Evolutionary conservation across 2,329 filamentous ascomycete genomes (phyloP).

Genomic region (Lasiodiplodia sp.): DNA sequence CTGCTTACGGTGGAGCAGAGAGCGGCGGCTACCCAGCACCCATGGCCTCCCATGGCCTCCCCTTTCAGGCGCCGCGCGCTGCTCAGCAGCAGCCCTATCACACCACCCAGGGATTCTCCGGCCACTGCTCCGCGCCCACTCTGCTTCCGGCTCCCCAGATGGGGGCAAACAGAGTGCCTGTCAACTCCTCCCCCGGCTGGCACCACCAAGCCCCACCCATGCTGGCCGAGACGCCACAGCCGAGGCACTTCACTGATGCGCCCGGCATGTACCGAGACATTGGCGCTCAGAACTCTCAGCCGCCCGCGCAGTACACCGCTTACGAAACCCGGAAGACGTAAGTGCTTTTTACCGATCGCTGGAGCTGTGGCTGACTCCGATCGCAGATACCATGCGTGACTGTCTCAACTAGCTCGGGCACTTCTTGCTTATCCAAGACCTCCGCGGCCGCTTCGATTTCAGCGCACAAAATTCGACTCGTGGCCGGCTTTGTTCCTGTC

Average conservation of each 20-base stretch:
- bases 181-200: constrained; percentile 8
- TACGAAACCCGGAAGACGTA: not conserved
- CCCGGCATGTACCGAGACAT: not conserved
- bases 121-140: not conserved
- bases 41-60: not conserved
- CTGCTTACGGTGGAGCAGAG: constrained; percentile 8
- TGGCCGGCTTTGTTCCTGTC: too few relatives aligned
- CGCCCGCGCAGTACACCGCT: not conserved
- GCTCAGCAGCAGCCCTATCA: not conserved
- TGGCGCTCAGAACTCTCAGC: not conserved
- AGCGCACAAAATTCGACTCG: too few relatives aligned
- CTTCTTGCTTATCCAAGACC: too few relatives aligned
- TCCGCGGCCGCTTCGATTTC: too few relatives aligned
- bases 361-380: not conserved
- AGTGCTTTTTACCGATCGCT: not conserved
- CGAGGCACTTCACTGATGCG: not conserved
- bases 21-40: not conserved
- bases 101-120: not conserved
- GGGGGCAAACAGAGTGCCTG: not conserved
- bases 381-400: not conserved
- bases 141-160: not conserved
- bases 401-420: not conserved
- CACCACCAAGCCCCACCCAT: not conserved
- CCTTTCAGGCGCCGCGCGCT: not conserved
- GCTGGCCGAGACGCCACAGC: not conserved